Conservation (phyloP, 352 stramenopile genomes). For the Thraustochytrium sp. region DNA sequence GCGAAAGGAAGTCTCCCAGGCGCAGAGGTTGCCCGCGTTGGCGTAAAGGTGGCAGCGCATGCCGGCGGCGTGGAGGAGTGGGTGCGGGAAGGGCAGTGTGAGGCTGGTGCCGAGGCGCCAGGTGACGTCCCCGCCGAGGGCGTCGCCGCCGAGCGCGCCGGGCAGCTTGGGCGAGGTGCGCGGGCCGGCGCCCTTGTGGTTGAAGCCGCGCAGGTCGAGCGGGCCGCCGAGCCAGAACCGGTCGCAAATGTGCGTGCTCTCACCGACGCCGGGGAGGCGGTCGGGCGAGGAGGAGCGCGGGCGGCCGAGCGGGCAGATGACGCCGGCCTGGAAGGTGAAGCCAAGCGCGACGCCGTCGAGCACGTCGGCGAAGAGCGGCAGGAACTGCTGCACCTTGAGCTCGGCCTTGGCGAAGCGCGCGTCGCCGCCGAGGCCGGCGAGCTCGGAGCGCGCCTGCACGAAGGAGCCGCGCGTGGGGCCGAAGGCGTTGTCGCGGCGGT, state of each 20-base stretch:
- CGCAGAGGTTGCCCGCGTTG: constrained; percentile 78
- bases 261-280: background rate
- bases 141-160: constrained; percentile 68
- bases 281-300: background rate
- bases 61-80: constrained; percentile 69
- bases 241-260: constrained; percentile 70
- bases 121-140: constrained; percentile 75
- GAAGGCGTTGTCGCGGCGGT: constrained; percentile 74
- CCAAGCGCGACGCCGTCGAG: constrained; percentile 47
- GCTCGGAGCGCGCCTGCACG: constrained; percentile 77
- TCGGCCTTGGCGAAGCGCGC: constrained; percentile 79
- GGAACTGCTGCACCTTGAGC: constrained; percentile 72
- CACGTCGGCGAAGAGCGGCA: constrained; percentile 60
- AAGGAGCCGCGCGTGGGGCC: constrained; percentile 75
- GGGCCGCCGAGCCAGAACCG: constrained; percentile 80
- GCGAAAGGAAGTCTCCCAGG: constrained; percentile 82
- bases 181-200: constrained; percentile 71
- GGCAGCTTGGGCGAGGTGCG: constrained; percentile 73
- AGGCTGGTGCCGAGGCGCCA: constrained; percentile 70
- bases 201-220: constrained; percentile 77
- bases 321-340: constrained; percentile 19
- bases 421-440: constrained; percentile 72
- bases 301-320: background rate
- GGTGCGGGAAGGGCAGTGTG: constrained; percentile 72
- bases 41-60: constrained; percentile 77